Conservation (phyloP, 192 early-diverging fungal genomes). For the Lobosporangium transversale region DNA sequence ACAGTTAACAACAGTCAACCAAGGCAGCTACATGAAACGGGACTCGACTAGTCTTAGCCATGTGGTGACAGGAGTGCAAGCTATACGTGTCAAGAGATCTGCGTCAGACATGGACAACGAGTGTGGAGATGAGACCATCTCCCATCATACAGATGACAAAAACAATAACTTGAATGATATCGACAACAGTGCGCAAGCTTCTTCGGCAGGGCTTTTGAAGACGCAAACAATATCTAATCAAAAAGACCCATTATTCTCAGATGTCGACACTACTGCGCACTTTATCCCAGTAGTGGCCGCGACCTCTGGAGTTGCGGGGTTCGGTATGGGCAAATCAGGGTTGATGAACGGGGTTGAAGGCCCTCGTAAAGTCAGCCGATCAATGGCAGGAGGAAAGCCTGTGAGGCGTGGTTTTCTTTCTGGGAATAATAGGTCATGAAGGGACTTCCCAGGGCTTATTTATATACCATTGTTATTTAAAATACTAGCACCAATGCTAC, state of each 20-base stretch:
- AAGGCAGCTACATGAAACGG: conserved; percentile 7
- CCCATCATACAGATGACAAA: neutral
- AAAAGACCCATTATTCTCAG: no score
- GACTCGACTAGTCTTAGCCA: no score
- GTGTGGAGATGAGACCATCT: no score
- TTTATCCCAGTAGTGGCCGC: no score
- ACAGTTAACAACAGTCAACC: neutral
- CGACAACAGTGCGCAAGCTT: conserved; percentile 3
- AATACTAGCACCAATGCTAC: no score
- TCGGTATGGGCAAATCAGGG: conserved; percentile 40
- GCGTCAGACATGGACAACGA: conserved; percentile 22
- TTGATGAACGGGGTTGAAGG: conserved; percentile 25
- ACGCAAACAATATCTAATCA: no score
- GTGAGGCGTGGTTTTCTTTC: conserved; percentile 5
- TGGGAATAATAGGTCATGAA: conserved; percentile 14
- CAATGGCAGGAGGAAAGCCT: conserved; percentile 16
- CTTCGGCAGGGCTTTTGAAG: neutral
- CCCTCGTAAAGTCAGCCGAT: conserved; percentile 40
- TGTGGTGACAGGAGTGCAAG: no score
- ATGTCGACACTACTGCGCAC: no score
- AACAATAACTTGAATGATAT: conserved; percentile 11
- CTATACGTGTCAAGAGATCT: no score
- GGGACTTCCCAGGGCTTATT: no score
- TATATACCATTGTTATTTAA: no score
- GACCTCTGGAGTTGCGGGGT: conserved; percentile 1